phyloP scores from a whole-genome alignment of 1,284 basidiomycete species.

The Inonotus obliquus region DNA sequence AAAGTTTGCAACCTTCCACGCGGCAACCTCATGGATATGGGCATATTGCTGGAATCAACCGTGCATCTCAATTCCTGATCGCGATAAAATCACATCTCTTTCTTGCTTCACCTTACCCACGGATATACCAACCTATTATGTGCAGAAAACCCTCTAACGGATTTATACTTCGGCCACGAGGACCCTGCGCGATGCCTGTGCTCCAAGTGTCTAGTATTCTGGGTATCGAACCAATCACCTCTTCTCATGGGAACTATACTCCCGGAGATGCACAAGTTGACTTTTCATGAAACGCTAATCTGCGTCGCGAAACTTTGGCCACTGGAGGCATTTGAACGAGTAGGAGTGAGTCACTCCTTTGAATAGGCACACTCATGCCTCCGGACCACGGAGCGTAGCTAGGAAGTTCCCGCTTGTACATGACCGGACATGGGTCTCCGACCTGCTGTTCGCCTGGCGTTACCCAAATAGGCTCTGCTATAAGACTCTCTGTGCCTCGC shows the following conservation, averaged over 20 bases:
- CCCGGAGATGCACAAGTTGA: neutral
- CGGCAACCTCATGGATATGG: conserved; percentile 7
- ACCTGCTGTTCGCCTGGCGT: neutral
- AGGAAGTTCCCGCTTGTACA: neutral
- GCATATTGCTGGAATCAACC: neutral
- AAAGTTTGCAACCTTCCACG: neutral
- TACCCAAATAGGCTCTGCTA: neutral
- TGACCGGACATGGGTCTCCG: neutral
- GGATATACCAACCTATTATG: neutral
- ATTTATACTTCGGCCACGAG: neutral
- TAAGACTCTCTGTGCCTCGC: neutral
- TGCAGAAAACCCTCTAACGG: neutral
- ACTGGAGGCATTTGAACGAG: neutral
- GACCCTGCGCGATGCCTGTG: neutral
- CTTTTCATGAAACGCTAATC: conserved; percentile 4
- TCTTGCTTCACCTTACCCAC: neutral
- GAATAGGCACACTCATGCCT: conserved; percentile 7
- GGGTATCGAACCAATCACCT: conserved; percentile 1
- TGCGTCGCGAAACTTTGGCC: conserved; percentile 2
- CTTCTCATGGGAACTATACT: neutral
- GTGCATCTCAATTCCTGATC: neutral
- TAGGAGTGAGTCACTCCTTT: neutral
- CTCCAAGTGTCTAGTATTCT: neutral
- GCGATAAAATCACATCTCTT: conserved; percentile 7
- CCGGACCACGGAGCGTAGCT: conserved; percentile 6